Conservation (phyloP, 2,329 filamentous ascomycete species). For the Leptodontidium sp. region DNA sequence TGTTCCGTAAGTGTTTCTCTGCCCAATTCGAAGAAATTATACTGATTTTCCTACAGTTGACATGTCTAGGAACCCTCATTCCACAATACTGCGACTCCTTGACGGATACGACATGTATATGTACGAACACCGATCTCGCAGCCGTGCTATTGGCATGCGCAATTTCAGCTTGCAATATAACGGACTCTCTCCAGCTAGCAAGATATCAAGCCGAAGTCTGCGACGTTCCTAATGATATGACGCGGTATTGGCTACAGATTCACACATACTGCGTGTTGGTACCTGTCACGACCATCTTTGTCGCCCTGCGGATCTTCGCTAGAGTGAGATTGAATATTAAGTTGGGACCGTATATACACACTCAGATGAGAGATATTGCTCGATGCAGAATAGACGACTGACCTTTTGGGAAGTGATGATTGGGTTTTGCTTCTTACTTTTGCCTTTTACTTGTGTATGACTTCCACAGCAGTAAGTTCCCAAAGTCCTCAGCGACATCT, state of each 20-base stretch:
- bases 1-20: background rate
- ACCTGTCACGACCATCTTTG: conserved; percentile 21
- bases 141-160: conserved; percentile 47
- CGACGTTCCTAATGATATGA: conserved; percentile 40
- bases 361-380: background rate
- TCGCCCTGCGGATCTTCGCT: conserved; percentile 18
- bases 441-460: conserved; percentile 13
- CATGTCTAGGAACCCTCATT: conserved; percentile 17
- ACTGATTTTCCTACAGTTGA: background rate
- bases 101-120: conserved; percentile 50
- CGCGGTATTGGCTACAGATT: conserved; percentile 21
- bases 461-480: conserved; percentile 14
- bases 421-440: conserved; percentile 27
- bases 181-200: conserved; percentile 51
- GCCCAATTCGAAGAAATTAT: too few species aligned
- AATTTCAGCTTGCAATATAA: conserved; percentile 47
- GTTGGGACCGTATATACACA: conserved; percentile 11
- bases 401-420: conserved; percentile 22
- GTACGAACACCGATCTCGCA: conserved; percentile 47
- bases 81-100: conserved; percentile 39
- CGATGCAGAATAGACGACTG: too few species aligned
- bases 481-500: background rate
- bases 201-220: conserved; percentile 52
- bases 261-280: conserved; percentile 17
- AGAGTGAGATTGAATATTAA: conserved; percentile 23